A percentile compares a stretch with the other conserved stretches of the same genome.
phyloP scores from a whole-genome alignment of 2,329 filamentous ascomycete genomes.

The Aspergillus sp. region DNA sequence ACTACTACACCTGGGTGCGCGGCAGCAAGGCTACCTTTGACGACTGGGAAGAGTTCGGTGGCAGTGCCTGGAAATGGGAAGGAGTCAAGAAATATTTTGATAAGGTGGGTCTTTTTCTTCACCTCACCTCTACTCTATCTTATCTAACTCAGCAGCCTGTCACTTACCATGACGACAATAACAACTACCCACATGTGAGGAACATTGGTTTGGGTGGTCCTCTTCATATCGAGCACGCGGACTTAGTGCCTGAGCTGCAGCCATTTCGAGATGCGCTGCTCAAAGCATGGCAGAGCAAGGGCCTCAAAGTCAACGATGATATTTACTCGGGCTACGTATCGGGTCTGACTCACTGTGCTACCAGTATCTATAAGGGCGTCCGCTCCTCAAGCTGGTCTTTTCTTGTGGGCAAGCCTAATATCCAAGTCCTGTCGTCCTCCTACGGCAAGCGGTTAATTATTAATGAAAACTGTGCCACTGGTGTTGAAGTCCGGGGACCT shows the following conservation, averaged over 20 bases:
- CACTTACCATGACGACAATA: slow-evolving; percentile 49
- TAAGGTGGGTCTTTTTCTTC: slow-evolving; percentile 21
- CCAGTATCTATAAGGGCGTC: slow-evolving; percentile 51
- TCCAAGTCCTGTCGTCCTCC: slow-evolving; percentile 45
- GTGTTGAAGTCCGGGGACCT: slow-evolving; percentile 46
- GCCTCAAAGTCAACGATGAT: slow-evolving; percentile 46
- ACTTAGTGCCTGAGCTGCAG: slow-evolving; percentile 46
- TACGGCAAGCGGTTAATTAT: slow-evolving; percentile 49
- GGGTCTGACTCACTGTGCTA: slow-evolving; percentile 48
- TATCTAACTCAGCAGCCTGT: slow-evolving; percentile 37
- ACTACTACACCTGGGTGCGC: slow-evolving; percentile 58
- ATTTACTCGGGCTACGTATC: slow-evolving; percentile 48
- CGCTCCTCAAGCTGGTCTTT: slow-evolving; percentile 47
- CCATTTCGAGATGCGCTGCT: slow-evolving; percentile 37
- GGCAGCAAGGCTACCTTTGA: slow-evolving; percentile 51
- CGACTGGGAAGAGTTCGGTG: slow-evolving; percentile 39
- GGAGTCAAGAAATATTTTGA: slow-evolving; percentile 20
- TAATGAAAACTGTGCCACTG: slow-evolving; percentile 35
- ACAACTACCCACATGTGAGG: slow-evolving; percentile 39
- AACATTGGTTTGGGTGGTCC: slow-evolving; percentile 47
- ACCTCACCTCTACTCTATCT: slow-evolving; percentile 27
- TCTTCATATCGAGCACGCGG: slow-evolving; percentile 46
- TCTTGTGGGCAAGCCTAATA: slow-evolving; percentile 46
- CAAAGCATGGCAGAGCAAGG: slow-evolving; percentile 49
- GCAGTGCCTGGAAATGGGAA: slow-evolving; percentile 49